Base-by-base conservation (phyloP, 345 rosid species). In the Pistacia integerrima region DNA sequence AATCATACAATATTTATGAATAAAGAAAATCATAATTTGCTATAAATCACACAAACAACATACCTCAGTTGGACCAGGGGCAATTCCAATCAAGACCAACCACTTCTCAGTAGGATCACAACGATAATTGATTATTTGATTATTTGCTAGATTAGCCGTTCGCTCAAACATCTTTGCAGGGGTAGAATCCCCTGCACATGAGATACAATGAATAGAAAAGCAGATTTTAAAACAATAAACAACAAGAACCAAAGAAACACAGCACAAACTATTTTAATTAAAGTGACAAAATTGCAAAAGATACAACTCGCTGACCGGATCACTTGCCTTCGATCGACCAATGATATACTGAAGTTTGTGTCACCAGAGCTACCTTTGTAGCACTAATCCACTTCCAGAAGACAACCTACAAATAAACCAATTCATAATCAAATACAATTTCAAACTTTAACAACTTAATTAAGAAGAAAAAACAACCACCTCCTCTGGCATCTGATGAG, bases 351-450 rank as follows among this genome's bases (percentile, higher is more conserved):
- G 99, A 82, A 60, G 86, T 78, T 82, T 92, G 97, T 3, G 99
- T 97, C 72, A 94, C 99, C 62, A 97, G 62, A 72, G 97, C 99
- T 90, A 97, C 74, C 98, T 92, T 87, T 82, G 91, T 94, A 51
- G 92, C 91, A 75, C 87, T 82, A 71, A 97, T 92, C 99, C 99
- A 97, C 79, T 97, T 97, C 99, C 99, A 97, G 83, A 97, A 97
- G 71, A 82, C 97, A 82, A 97, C 94, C 99, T 97, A 77, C 20
- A 66, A 52, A 79, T 49, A 28, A 18, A 41, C 54, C 49, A 58
- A 58, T 28, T 46, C 3, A 36, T 38, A 14, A 30, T 30, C 33
- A 41, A 60, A 72, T 28, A 30, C 11, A 33, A 64, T 33, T 30
- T 30, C 33, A 30, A 30, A 30, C 3, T 30, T 30, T 30, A 30